Evolutionary conservation across 371 early-diverging fungal species (phyloP).

Genomic region (Apophysomyces sp.): DNA sequence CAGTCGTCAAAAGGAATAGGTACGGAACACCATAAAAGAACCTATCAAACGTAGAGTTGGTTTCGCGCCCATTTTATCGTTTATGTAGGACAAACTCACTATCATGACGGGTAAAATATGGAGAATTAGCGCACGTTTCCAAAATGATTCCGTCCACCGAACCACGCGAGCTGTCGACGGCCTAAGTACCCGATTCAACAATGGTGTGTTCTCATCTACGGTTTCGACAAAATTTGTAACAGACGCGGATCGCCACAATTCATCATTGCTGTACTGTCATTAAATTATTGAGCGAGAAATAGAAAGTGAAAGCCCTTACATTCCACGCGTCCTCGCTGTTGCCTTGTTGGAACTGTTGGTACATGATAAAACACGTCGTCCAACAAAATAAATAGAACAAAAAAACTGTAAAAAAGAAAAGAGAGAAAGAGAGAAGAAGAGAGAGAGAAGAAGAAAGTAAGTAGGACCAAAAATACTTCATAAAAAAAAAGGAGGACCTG

Average conservation of each 20-base stretch:
- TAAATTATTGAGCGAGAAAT: not conserved
- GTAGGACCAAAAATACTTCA: not conserved
- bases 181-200: conserved; percentile 30
- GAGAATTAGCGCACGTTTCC: conserved; percentile 38
- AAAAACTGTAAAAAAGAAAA: not conserved
- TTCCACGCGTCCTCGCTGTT: conserved; percentile 29
- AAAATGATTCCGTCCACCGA: conserved; percentile 49
- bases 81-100: conserved; percentile 19
- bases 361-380: conserved; percentile 14
- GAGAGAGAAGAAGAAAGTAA: not conserved
- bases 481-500: not conserved
- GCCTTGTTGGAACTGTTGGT: conserved; percentile 28
- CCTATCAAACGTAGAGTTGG: conserved; percentile 22
- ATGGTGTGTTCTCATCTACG: conserved; percentile 40
- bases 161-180: conserved; percentile 41
- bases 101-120: conserved; percentile 43
- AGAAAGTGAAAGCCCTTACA: conserved; percentile 12
- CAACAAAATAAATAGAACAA: not conserved
- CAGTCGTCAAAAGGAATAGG: conserved; percentile 37
- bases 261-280: conserved; percentile 21
- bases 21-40: conserved; percentile 34
- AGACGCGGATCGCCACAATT: conserved; percentile 26
- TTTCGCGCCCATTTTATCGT: conserved; percentile 3
- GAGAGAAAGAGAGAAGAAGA: not conserved
- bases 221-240: conserved; percentile 18